Conservation (phyloP, 441 rosid genomes). For the Aquilaria agallochum region DNA sequence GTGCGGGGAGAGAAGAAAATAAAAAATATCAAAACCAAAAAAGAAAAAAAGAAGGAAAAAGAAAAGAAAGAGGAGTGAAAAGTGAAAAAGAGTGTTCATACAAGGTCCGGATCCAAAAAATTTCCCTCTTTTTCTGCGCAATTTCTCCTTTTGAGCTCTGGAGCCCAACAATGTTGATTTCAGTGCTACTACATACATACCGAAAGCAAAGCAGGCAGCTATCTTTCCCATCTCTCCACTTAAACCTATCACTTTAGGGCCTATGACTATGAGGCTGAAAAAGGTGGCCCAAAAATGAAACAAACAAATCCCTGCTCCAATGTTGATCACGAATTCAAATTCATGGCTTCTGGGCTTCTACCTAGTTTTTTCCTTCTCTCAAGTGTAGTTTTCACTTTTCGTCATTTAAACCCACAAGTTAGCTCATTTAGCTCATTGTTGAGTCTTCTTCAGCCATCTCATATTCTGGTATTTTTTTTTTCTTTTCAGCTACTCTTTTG, state of each 20-base stretch:
- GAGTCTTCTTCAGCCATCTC: too few relatives aligned
- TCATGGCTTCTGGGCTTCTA: too few relatives aligned
- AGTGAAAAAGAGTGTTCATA: conserved; percentile 16
- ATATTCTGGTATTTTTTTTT: too few relatives aligned
- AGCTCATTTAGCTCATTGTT: too few relatives aligned
- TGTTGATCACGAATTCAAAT: not conserved
- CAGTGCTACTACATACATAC: conserved; percentile 23
- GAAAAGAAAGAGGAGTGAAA: conserved; percentile 10
- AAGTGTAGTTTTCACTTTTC: too few relatives aligned
- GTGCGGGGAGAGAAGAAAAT: conserved; percentile 15
- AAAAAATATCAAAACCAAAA: too few relatives aligned
- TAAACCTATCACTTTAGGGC: conserved; percentile 4
- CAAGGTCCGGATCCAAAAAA: conserved; percentile 17
- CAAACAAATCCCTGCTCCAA: conserved; percentile 3
- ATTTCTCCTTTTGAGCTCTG: conserved; percentile 14
- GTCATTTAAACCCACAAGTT: too few relatives aligned
- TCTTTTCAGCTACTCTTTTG: too few relatives aligned
- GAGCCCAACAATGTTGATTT: conserved; percentile 34
- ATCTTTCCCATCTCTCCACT: not conserved
- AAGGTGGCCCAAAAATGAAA: conserved; percentile 4
- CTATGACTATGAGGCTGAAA: not conserved
- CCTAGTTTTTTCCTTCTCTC: too few relatives aligned
- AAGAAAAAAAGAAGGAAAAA: conserved; percentile 9
- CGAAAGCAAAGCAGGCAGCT: not conserved
- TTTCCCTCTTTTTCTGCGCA: conserved; percentile 14